Conservation (phyloP, 2,329 filamentous ascomycete genomes). For the Trichoderma arundinaceum region DNA sequence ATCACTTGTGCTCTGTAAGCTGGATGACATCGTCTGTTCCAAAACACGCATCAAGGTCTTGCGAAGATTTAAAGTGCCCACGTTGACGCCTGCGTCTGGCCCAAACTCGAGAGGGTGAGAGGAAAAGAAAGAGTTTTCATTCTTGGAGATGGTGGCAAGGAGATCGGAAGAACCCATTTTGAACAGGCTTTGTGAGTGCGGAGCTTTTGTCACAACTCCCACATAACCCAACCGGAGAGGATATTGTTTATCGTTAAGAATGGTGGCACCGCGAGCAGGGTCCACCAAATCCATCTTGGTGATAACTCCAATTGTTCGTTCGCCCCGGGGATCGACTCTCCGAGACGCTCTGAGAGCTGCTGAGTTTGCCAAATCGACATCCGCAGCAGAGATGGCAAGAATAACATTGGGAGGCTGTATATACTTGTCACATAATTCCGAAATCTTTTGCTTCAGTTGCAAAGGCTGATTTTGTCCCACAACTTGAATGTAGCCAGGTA, state of each 20-base stretch:
- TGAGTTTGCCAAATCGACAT: slow-evolving; percentile 96
- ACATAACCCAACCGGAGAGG: slow-evolving; percentile 95
- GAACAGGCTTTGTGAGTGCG: slow-evolving; percentile 74
- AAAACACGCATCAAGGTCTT: slow-evolving; percentile 98
- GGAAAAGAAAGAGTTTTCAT: slow-evolving; percentile 86
- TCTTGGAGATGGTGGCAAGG: slow-evolving; percentile 79
- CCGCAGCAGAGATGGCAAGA: slow-evolving; percentile 93
- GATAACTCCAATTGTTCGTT: slow-evolving; percentile 96
- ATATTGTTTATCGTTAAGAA: slow-evolving; percentile 89
- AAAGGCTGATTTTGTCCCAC: slow-evolving; percentile 87
- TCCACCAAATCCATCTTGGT: slow-evolving; percentile 99
- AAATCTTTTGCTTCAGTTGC: slow-evolving; percentile 93
- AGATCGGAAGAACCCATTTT: slow-evolving; percentile 82
- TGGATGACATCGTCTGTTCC: slow-evolving; percentile 95
- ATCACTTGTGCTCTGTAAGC: slow-evolving; percentile 85
- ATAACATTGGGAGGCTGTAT: slow-evolving; percentile 97
- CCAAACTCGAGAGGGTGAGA: slow-evolving; percentile 83
- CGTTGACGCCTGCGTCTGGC: slow-evolving; percentile 70
- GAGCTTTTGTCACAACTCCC: slow-evolving; percentile 87
- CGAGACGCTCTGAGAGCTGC: slow-evolving; percentile 88
- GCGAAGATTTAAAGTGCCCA: slow-evolving; percentile 84
- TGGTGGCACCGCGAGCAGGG: slow-evolving; percentile 73
- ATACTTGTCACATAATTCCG: slow-evolving; percentile 96
- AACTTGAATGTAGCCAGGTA: slow-evolving; percentile 97
- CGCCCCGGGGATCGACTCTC: slow-evolving; percentile 89